These are phyloP conservation scores for Paramarasmius palmivorus DNA, from an alignment of 1,284 basidiomycete genomes.

Conservation along the genomic window DNA sequence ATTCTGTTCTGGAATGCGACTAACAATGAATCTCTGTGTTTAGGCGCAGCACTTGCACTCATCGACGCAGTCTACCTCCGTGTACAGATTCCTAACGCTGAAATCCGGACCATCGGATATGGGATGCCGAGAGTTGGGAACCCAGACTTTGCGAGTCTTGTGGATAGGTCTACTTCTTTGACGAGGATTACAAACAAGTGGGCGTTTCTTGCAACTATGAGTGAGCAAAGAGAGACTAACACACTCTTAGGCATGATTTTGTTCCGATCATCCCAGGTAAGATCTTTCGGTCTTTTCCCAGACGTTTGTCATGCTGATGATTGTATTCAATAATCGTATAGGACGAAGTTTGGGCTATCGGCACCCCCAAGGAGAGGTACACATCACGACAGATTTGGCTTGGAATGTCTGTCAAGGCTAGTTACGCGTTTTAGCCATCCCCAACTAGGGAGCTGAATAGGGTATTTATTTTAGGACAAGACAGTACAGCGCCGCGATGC, in stretches of 20 bases:
- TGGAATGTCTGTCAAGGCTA: constrained; percentile 43
- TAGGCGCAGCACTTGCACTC: constrained; percentile 53
- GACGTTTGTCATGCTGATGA: not conserved
- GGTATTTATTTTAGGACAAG: constrained; percentile 43
- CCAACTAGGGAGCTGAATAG: constrained; percentile 16
- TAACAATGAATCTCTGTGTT: not conserved
- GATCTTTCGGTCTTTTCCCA: not conserved
- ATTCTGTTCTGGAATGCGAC: not conserved
- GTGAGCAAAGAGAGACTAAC: constrained; percentile 16
- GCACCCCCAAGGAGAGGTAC: constrained; percentile 60
- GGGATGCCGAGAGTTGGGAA: constrained; percentile 69
- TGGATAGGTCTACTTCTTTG: constrained; percentile 45
- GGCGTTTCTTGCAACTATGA: constrained; percentile 20
- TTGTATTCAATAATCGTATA: not conserved
- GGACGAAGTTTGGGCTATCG: constrained; percentile 52
- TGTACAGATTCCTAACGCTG: constrained; percentile 28
- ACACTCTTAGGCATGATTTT: constrained; percentile 35
- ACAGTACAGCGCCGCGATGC: constrained; percentile 53
- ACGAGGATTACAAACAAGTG: constrained; percentile 54
- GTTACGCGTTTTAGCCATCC: constrained; percentile 5
- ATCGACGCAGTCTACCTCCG: constrained; percentile 40
- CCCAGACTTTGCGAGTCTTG: constrained; percentile 56
- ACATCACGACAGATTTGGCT: constrained; percentile 38
- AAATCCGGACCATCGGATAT: constrained; percentile 40
- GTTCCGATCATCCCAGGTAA: constrained; percentile 47